Evolutionary conservation across 2,329 filamentous ascomycete species (phyloP), one percentile per base, ranked within the genome.

Genomic region (Cordyceps pruinosa): DNA sequence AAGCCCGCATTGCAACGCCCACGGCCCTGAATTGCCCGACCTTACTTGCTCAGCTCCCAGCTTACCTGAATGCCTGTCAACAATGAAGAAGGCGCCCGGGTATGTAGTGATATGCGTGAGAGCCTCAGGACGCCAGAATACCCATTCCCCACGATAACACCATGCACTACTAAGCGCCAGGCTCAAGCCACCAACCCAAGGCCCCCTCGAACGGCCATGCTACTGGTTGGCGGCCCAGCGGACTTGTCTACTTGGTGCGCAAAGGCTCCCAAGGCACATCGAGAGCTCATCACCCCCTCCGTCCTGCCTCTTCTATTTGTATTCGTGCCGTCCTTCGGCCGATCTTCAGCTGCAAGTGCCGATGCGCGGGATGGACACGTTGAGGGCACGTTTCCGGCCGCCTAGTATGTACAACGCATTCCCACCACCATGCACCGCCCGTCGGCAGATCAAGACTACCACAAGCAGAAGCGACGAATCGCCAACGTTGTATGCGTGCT

Each of bases 301-400:
- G 19, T 28, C 12, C 5, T 53, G 34, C 32, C 34, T 35, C n/a
- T 39, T 28, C 35, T 50, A 39, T 19, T 34, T 34, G n/a, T 44
- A 30, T 44, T 23, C 13, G 25, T 41, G 34, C 23, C 35, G 17
- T 34, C 35, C 45, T 57, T 44, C 25, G 46, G 46, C 28, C 37
- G 54, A 57, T 57, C 46, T 30, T 19, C 28, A 19, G 26, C 46
- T 50, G 54, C 54, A 57, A 57, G 46, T 57, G 54, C 46, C 54
- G 54, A 56, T 49, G 53, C 19, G 32, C 32, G 21, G 42, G 17
- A 23, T 56, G 52, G n/a, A 34, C 53, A 56, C 44, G 45, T 56
- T 42, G 35, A 34, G n/a, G 34, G 45, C 53, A 56, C 53, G 45
- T 49, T 56, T 55, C 48, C 34, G n/a, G 53, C 34, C 15, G 44